Conservation (phyloP, 805 yeast species). For the Zygosaccharomyces kombuchaensis region DNA sequence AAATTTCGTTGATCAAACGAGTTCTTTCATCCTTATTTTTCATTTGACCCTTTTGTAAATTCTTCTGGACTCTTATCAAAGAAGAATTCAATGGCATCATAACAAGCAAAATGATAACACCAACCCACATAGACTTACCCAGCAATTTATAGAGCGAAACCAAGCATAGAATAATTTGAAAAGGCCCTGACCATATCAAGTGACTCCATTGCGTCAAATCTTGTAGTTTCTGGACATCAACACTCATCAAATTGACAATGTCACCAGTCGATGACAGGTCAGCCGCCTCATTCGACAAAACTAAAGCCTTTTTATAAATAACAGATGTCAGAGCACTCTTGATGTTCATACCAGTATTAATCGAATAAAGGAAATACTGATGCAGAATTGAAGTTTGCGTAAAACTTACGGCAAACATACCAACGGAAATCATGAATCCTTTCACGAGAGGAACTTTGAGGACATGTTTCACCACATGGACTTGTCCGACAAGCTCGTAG, state of each 20-base stretch:
- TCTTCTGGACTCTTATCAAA: constrained; percentile 63
- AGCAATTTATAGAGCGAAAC: constrained; percentile 64
- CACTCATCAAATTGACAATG: constrained; percentile 90
- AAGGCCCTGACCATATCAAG: constrained; percentile 89
- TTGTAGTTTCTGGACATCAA: constrained; percentile 84
- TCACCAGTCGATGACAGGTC: constrained; percentile 80
- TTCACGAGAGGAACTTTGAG: constrained; percentile 57
- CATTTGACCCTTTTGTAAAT: constrained; percentile 82
- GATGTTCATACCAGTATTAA: constrained; percentile 72
- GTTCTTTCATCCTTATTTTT: constrained; percentile 87
- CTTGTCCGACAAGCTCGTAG: not conserved
- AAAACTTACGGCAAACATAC: constrained; percentile 74
- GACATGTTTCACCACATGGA: constrained; percentile 16
- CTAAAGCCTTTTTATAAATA: constrained; percentile 64
- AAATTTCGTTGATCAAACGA: constrained; percentile 78
- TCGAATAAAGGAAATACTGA: constrained; percentile 71
- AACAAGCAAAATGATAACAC: constrained; percentile 70
- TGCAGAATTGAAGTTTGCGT: constrained; percentile 73
- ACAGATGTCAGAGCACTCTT: constrained; percentile 64
- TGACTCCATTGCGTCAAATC: constrained; percentile 76
- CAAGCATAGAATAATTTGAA: constrained; percentile 76
- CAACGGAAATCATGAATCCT: constrained; percentile 70
- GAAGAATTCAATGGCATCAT: constrained; percentile 77
- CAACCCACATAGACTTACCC: constrained; percentile 95
- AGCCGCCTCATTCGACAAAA: constrained; percentile 66